These are phyloP conservation scores for Kondoa malvinella DNA, from an alignment of 768 basidiomycete genomes.

Conservation along the genomic window DNA sequence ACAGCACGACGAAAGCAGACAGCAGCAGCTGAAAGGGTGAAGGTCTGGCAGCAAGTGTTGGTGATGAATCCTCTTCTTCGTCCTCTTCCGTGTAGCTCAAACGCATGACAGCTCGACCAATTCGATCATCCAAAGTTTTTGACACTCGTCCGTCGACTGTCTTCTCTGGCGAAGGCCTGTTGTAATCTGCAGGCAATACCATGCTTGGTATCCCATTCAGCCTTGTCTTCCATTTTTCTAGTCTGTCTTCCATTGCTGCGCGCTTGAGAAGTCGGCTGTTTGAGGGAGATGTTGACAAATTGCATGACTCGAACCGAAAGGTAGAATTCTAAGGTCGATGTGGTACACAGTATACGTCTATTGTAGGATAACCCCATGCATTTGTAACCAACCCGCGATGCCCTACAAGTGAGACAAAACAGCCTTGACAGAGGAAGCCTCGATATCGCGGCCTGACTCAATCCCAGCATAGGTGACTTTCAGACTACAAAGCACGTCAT, in stretches of 20 bases:
- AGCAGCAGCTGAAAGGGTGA: conserved; percentile 82
- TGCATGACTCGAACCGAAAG: no score
- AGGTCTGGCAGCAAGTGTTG: conserved; percentile 43
- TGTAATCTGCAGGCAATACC: conserved; percentile 89
- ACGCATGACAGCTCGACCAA: conserved; percentile 46
- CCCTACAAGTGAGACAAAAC: neutral
- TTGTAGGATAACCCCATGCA: no score
- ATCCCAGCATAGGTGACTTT: neutral
- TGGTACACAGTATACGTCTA: no score
- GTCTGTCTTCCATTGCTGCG: conserved; percentile 20
- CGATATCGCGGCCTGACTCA: neutral
- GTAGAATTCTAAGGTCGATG: no score
- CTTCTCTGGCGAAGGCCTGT: conserved; percentile 55
- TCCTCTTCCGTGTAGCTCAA: conserved; percentile 38
- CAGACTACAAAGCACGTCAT: neutral
- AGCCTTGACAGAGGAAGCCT: neutral
- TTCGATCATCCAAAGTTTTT: conserved; percentile 51
- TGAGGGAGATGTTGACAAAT: no score
- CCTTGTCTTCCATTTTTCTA: conserved; percentile 34
- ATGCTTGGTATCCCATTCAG: conserved; percentile 72
- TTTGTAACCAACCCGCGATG: no score
- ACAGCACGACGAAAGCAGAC: conserved; percentile 73
- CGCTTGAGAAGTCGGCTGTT: no score
- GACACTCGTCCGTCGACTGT: conserved; percentile 69
- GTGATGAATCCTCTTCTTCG: conserved; percentile 39